Evolutionary conservation across 768 basidiomycete genomes (phyloP), one percentile per base, ranked within the genome.

Genomic region (Termitomyces sp.): DNA sequence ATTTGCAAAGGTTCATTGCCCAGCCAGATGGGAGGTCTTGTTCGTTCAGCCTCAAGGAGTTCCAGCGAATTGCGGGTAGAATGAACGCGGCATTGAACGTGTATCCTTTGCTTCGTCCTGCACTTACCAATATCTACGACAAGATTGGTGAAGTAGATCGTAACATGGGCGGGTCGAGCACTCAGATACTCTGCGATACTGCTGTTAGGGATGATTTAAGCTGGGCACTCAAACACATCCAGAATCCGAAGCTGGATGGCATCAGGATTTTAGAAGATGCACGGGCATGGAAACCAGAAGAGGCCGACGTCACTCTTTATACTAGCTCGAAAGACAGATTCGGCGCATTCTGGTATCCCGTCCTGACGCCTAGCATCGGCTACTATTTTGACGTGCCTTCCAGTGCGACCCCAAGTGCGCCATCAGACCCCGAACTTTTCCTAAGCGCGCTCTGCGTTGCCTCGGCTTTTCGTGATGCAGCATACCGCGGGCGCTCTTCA

Each of bases 81-180:
- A 32, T 58, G 26, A 58, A 48, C 12, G 46, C 36, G 38, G 51
- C 57, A 12, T 28, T 58, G n/a, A 54, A 58, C 20, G 44, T 58
- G 12, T 58, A 42, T 44, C 53, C 52, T n/a, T 46, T 58, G 5
- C 57, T 58, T 12, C 57, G 45, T 28, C 57, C 53, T 1, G 35
- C 26, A 0, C 45, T 58, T 1, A 32, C 45, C 3, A 58, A 53
- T 14, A 24, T 58, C 38, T 40, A 30, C 16, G 45, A 20, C n/a
- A 47, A 38, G 18, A 35, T 56, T 5, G n/a, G 26, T 6, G 33
- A 52, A 20, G n/a, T 40, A 28, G 24, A 52, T 52, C 51, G 38
- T n/a, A 30, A 18, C 12, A 26, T 16, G 1, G 7, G 12, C 2
- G 30, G 28, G 6, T 18, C 51, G 1, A 22, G n/a, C 26, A 3